These are phyloP conservation scores for Juglanconis sp. DNA, from an alignment of 2,329 filamentous ascomycete genomes.

Conservation along the genomic window DNA sequence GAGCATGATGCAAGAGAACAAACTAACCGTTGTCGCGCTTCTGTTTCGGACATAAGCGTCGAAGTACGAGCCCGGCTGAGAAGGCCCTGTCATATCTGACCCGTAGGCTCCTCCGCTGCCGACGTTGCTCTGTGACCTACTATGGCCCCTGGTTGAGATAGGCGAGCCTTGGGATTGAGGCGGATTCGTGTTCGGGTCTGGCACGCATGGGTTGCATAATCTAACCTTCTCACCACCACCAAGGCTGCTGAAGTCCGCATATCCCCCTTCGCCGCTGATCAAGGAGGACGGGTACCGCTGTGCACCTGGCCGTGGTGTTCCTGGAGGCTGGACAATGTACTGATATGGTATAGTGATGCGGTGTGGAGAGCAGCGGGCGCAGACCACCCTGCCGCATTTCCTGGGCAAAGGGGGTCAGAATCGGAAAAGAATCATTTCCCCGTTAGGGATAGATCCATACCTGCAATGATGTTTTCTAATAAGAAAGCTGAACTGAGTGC, in stretches of 20 bases:
- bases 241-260: constrained; percentile 42
- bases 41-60: constrained; percentile 39
- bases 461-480: constrained; percentile 92
- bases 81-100: constrained; percentile 15
- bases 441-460: constrained; percentile 39
- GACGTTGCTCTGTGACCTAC: constrained; percentile 44
- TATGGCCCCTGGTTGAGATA: constrained; percentile 31
- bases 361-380: constrained; percentile 84
- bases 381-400: constrained; percentile 93
- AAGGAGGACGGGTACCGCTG: constrained; percentile 38
- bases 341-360: constrained; percentile 91
- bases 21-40: constrained; percentile 50
- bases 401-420: constrained; percentile 34
- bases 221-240: constrained; percentile 56
- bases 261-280: constrained; percentile 38
- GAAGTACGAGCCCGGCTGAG: constrained; percentile 36
- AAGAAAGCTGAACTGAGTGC: constrained; percentile 75
- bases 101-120: constrained; percentile 18
- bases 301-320: constrained; percentile 28
- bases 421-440: neutral
- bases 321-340: constrained; percentile 81
- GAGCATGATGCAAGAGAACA: neutral
- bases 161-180: constrained; percentile 35
- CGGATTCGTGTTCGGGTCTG: constrained; percentile 58
- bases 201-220: constrained; percentile 61